Percentiles rank a stretch among this genome's conserved stretches.
Evolutionary conservation across 139 green algal genomes (phyloP).

Genomic region (Chlorella ohadii): DNA sequence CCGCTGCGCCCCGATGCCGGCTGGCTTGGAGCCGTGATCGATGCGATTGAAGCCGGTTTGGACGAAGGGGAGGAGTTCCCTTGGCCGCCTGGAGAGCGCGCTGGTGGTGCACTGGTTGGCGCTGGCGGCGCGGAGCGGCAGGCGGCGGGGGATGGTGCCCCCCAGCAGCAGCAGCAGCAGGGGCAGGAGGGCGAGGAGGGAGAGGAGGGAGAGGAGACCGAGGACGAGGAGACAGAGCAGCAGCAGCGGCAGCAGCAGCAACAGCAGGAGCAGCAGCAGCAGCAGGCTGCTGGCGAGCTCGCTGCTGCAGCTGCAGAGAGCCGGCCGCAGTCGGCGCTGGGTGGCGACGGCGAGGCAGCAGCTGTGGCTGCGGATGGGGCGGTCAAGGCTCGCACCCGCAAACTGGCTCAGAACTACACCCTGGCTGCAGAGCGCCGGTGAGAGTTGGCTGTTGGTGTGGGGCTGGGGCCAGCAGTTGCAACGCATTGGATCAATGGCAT

Average conservation of each 20-base stretch:
- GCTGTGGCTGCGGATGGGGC: too few relatives aligned
- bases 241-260: constrained; percentile 2
- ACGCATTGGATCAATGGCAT: too few relatives aligned
- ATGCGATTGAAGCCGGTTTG: constrained; percentile 16
- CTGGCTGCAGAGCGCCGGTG: not conserved
- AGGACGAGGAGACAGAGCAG: not conserved
- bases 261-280: not conserved
- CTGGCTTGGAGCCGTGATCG: constrained; percentile 26
- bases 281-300: not conserved
- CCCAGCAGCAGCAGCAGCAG: not conserved
- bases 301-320: not conserved
- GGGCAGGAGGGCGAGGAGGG: not conserved
- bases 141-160: too few relatives aligned
- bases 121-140: not conserved
- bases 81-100: not conserved
- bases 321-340: not conserved
- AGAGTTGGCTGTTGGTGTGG: constrained; percentile 12
- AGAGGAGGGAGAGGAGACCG: not conserved
- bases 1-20: not conserved
- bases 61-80: constrained; percentile 27
- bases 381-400: too few relatives aligned
- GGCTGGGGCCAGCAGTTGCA: too few relatives aligned
- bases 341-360: too few relatives aligned
- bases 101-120: too few relatives aligned
- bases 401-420: not conserved